Evolutionary conservation across 495 filamentous ascomycete species (phyloP).

Genomic region (Aspergillus conjunctus): DNA sequence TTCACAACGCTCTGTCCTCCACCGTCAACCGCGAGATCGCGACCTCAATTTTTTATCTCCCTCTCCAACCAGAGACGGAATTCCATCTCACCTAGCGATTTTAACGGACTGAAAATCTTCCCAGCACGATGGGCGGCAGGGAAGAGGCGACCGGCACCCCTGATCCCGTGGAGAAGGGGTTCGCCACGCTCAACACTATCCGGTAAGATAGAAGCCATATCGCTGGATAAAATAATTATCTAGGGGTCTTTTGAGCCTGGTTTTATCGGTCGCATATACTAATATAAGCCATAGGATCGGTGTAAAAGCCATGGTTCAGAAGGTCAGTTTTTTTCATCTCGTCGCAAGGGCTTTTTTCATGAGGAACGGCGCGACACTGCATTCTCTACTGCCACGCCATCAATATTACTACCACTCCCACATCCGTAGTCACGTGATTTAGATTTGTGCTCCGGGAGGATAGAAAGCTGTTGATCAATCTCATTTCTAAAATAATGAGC

Average conservation of each 20-base stretch:
- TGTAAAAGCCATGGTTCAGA: slow-evolving; percentile 71
- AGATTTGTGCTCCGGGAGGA: slow-evolving; percentile 5
- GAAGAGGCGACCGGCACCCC: slow-evolving; percentile 58
- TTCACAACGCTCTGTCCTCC: slow-evolving; percentile 18
- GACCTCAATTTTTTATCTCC: slow-evolving; percentile 29
- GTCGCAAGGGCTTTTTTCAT: not conserved
- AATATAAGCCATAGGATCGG: slow-evolving; percentile 59
- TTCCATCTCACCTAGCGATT: slow-evolving; percentile 27
- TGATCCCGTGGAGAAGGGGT: slow-evolving; percentile 71
- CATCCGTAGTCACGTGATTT: too few relatives aligned
- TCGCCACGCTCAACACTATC: slow-evolving; percentile 77
- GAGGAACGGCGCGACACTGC: too few relatives aligned
- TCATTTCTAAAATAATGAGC: too few relatives aligned
- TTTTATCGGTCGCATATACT: slow-evolving; percentile 53
- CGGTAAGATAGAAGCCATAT: slow-evolving; percentile 49
- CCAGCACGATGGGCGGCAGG: slow-evolving; percentile 47
- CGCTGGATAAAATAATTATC: slow-evolving; percentile 11
- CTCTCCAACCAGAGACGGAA: slow-evolving; percentile 25
- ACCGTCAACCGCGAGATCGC: slow-evolving; percentile 26
- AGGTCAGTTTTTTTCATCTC: slow-evolving; percentile 49
- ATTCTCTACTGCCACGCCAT: too few relatives aligned
- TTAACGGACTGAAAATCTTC: slow-evolving; percentile 15
- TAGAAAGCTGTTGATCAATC: too few relatives aligned
- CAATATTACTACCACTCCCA: too few relatives aligned
- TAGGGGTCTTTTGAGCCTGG: slow-evolving; percentile 12